Evolutionary conservation across 2,329 filamentous ascomycete genomes (phyloP), one percentile per base, ranked within the genome.

Genomic region (Botrytis tulipae): DNA sequence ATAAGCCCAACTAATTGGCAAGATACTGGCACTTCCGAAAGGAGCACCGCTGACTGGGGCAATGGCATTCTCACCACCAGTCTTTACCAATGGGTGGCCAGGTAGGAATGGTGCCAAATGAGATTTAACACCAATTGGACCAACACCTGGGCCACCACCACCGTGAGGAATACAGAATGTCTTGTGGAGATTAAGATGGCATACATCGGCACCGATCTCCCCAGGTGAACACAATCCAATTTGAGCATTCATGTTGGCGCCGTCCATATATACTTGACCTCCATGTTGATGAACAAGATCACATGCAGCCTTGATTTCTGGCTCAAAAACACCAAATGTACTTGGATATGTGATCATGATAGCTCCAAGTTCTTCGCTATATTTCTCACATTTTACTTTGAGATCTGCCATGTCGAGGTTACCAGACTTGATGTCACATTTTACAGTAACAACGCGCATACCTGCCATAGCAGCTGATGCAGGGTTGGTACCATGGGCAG

Each of bases 131-230:
- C 94, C 95, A 77, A 98, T 97, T 71, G 95, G 95, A 3, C 95
- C 95, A 54, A 98, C 93, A 79, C 95, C 95, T 16, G 95, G 95
- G 25, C 95, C 95, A 77, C 95, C 95, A 76, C 95, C 95, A 72
- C 95, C 95, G 83, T 98, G 95, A 65, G 95, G 95, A 80, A 98
- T 98, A 82, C 95, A 98, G 87, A 98, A 98, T 4, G 95, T 98
- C 88, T 98, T 98, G 89, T 98, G 95, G 60, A 98, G 88, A 84
- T 98, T 98, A 74, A 98, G 87, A 85, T 98, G 95, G 87, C 95
- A 98, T 57, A 98, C 95, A 82, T 98, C 95, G 44, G 95, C 95
- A 32, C 95, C 95, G 77, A 98, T 97, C 82, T 97, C 94, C 57
- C 95, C 95, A 2, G 95, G 95, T 0, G 94, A 97, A 85, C 94